phyloP scores from a whole-genome alignment of 108 stramenopile species.

The Cyclotella sp. region DNA sequence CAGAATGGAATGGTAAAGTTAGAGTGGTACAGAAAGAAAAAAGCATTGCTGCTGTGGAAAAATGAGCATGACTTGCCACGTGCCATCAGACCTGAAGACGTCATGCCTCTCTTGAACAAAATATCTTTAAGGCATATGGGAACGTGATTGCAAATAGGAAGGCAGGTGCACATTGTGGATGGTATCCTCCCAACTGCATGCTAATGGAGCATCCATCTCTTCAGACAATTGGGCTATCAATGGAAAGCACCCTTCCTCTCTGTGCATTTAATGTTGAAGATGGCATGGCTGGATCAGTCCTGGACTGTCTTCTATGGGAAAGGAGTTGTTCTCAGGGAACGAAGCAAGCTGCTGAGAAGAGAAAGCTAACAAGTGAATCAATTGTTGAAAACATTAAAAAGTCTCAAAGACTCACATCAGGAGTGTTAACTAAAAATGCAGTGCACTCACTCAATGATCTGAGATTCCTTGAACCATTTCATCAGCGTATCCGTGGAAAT shows the following conservation, averaged over 20 bases:
- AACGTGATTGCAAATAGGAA: not conserved
- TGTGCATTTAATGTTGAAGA: not conserved
- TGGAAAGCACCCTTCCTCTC: no score
- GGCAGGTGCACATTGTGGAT: conserved; percentile 14
- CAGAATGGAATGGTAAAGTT: no score
- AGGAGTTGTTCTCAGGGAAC: not conserved
- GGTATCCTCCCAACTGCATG: no score
- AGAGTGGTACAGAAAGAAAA: no score
- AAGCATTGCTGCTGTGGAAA: no score
- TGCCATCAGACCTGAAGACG: conserved; percentile 11
- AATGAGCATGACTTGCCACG: not conserved
- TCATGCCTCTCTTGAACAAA: no score
- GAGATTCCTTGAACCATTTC: not conserved
- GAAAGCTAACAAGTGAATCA: not conserved
- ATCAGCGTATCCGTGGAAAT: not conserved
- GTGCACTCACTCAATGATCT: conserved; percentile 5
- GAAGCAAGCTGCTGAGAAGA: conserved; percentile 14
- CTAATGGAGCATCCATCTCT: conserved; percentile 18
- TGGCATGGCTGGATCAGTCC: not conserved
- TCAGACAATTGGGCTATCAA: no score
- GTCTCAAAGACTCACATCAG: conserved; percentile 3
- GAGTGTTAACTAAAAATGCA: conserved; percentile 10
- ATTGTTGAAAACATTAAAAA: not conserved
- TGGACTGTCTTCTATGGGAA: not conserved
- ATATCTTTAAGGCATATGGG: conserved; percentile 2